Evolutionary conservation across 2,329 filamentous ascomycete genomes (phyloP).

Genomic region (Knoxdaviesia capensis): DNA sequence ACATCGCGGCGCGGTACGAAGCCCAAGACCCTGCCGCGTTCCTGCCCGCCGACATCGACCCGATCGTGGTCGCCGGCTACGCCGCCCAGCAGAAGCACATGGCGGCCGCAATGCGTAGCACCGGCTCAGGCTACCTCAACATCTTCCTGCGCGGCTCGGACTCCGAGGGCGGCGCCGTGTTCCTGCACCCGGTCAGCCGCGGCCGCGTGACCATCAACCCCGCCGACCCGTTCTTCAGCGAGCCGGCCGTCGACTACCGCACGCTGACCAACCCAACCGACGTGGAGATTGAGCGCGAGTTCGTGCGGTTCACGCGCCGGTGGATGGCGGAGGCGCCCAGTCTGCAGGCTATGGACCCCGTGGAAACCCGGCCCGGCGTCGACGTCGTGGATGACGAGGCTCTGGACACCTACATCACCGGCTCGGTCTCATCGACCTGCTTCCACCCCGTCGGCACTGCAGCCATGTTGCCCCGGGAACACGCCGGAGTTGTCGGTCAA

Average conservation of each 20-base stretch:
- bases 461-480: slow-evolving; percentile 11
- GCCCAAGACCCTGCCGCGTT: slow-evolving; percentile 8
- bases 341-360: not conserved
- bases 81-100: slow-evolving; percentile 3
- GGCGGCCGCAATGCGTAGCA: not conserved
- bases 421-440: slow-evolving; percentile 5
- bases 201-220: slow-evolving; percentile 9
- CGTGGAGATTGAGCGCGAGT: slow-evolving; percentile 8
- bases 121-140: slow-evolving; percentile 4
- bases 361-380: slow-evolving; percentile 3
- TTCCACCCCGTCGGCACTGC: slow-evolving; percentile 11
- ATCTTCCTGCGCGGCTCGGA: slow-evolving; percentile 3
- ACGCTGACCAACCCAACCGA: slow-evolving; percentile 8
- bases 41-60: slow-evolving; percentile 5
- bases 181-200: slow-evolving; percentile 5
- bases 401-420: slow-evolving; percentile 7
- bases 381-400: slow-evolving; percentile 5
- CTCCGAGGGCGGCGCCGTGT: not conserved
- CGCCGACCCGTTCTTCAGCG: slow-evolving; percentile 6
- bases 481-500: slow-evolving; percentile 12
- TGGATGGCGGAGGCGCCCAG: slow-evolving; percentile 6
- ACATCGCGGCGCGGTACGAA: slow-evolving; percentile 6
- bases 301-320: slow-evolving; percentile 9
- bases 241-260: slow-evolving; percentile 10
- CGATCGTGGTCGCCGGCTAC: slow-evolving; percentile 8